Base-by-base conservation (phyloP, 73 alveolate species). In the Tetrahymena elliotti region DNA sequence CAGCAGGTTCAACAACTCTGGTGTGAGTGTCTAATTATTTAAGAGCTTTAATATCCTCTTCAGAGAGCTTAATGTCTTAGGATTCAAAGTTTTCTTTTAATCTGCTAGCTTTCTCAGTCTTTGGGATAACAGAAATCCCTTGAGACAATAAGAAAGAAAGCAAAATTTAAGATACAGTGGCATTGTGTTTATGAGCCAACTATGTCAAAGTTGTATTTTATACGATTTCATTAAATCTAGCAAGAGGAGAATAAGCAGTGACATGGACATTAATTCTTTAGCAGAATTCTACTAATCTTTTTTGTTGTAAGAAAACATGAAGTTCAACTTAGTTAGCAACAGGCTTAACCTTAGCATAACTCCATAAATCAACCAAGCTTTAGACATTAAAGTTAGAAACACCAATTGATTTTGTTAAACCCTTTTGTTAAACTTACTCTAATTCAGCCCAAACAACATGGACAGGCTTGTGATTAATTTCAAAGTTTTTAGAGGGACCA, bases 331-430 rank as follows among this genome's bases (percentile, higher is more conserved):
- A 98, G 83, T 97, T 97, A 38, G 94, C 93, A 35, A 53, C 98
- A 0, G 99, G 99, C 95, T 94, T 96, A 15, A 97, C 94, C 93
- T 94, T 94, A 40, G 98, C 97, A 82, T 94, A 96, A 35, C 98
- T 94, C 40, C 96, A 93, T 93, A 98, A 38, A 92, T 97, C 98
- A 24, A 92, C 39, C 52, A 98, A 94, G 24, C 94, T 41, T 94
- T 93, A 96, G 15, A 93, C 96, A 84, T 94, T 97, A 94, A 96
- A 96, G 95, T 98, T 98, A 15, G 98, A 54, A 33, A 97, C 98
- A 6, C 99, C 99, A 93, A 98, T 96, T 39, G 93, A 68, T 97
- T 96, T 97, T n/a, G 97, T 96, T 40, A 95, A 93, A 11, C 98
- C 98, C 92, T 83, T 38, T 33, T 94, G 95, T 15, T 96, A 97